These are phyloP conservation scores for Plasmopara halstedii DNA, from an alignment of 352 stramenopile genomes.

Conservation along the genomic window DNA sequence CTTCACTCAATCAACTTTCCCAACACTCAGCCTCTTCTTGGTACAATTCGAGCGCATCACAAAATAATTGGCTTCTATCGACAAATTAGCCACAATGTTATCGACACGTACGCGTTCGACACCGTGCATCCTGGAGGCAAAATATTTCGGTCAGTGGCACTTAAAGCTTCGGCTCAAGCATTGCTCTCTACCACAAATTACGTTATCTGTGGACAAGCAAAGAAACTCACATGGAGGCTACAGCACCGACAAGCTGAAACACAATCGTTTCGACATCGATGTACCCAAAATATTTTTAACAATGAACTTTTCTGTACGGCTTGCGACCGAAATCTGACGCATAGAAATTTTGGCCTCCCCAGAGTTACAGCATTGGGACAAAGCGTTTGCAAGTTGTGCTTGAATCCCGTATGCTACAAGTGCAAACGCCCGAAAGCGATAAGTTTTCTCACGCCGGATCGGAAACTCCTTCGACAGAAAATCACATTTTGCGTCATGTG, in stretches of 20 bases:
- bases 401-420: slow-evolving; percentile 18
- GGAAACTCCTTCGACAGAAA: slow-evolving; percentile 23
- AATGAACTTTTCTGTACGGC: slow-evolving; percentile 14
- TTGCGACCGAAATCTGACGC: slow-evolving; percentile 13
- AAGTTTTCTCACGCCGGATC: slow-evolving; percentile 22
- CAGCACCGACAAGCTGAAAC: slow-evolving; percentile 21
- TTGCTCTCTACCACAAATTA: slow-evolving; percentile 31
- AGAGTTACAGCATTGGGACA: slow-evolving; percentile 11
- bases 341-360: slow-evolving; percentile 12
- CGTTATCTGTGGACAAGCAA: slow-evolving; percentile 27
- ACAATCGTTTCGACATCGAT: slow-evolving; percentile 4
- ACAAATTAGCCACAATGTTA: slow-evolving; percentile 18
- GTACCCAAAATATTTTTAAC: neutral
- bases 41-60: slow-evolving; percentile 31
- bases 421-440: slow-evolving; percentile 28
- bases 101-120: slow-evolving; percentile 32
- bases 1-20: slow-evolving; percentile 44
- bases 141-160: slow-evolving; percentile 15
- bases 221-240: slow-evolving; percentile 29
- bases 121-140: slow-evolving; percentile 21
- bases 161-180: slow-evolving; percentile 17
- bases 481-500: slow-evolving; percentile 32
- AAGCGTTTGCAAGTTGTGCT: slow-evolving; percentile 27
- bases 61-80: slow-evolving; percentile 37
- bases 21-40: slow-evolving; percentile 11